Percentiles rank a stretch among this genome's conserved stretches.
phyloP scores from a whole-genome alignment of 2,329 filamentous ascomycete genomes.

The Trichophaea hybrida region DNA sequence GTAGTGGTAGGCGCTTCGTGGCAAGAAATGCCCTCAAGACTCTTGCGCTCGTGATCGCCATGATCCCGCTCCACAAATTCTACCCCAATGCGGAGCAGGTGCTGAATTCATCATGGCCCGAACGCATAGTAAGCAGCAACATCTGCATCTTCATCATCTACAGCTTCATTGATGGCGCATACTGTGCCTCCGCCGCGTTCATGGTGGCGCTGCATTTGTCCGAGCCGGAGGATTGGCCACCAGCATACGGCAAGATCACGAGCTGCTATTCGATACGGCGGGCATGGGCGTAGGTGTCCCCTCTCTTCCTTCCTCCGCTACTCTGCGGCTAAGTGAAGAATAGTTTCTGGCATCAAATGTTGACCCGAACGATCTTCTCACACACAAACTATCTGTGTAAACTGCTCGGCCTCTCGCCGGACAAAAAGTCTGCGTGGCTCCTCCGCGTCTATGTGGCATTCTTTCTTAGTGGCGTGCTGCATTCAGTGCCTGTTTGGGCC shows the following conservation, averaged over 20 bases:
- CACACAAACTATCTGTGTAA: not conserved
- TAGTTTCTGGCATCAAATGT: slow-evolving; percentile 1
- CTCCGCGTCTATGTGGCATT: not conserved
- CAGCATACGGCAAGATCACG: not conserved
- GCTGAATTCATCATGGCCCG: not conserved
- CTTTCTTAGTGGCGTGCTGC: not conserved
- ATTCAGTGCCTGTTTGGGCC: not conserved
- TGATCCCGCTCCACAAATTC: not conserved
- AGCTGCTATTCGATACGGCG: not conserved
- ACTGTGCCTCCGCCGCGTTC: not conserved
- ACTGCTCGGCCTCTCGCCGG: not conserved
- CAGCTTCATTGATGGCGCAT: not conserved
- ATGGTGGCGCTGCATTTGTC: not conserved
- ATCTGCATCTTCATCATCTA: not conserved
- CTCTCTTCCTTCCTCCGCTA: not conserved
- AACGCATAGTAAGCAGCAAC: not conserved
- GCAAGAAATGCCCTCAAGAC: not conserved
- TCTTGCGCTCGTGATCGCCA: not conserved
- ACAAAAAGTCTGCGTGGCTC: not conserved
- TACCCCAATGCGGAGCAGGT: not conserved
- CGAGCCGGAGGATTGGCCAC: not conserved
- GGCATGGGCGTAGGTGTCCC: not conserved
- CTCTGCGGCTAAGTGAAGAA: not conserved
- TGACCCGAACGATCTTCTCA: not conserved
- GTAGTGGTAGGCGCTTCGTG: not conserved